Base-by-base conservation (phyloP, 352 stramenopile species). In the Phytophthora aleatoria region DNA sequence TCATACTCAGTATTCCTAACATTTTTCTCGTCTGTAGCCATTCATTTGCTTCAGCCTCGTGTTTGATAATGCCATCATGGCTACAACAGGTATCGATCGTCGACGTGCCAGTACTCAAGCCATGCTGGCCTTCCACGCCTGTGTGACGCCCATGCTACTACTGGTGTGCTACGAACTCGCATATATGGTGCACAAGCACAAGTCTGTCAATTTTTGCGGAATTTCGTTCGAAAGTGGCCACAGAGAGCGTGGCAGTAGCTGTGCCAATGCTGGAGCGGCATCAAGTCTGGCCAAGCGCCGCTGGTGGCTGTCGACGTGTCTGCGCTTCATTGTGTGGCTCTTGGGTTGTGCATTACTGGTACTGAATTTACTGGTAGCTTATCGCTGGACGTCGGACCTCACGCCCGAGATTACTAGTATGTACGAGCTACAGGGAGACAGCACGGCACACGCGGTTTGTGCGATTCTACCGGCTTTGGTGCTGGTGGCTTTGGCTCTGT, bases 111-210 rank as follows among this genome's bases (percentile, higher is more conserved):
- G 70, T 47, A 85, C 85, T 26, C 76, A 90, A 53, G 76, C 77
- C 41, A 93, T 95, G 86, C 64, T 95, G 6, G 86, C 81, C 13
- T 91, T 95, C 62, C 86, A 93, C 61, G 74, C 86, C 38, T 93
- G 84, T 59, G 79, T 96, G 44, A 90, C 87, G 33, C 90, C 90
- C 0, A 82, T 96, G 70, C 74, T 96, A 45, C 67, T 97, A 44
- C 71, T 97, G 16, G 83, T 94, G 3, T 94, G 87, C 73, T 97
- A 96, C 61, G 90, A 97, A 69, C 71, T 96, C 63, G 87, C 87
- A 11, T 97, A 97, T 73, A 55, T 91, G 38, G 90, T 97, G 43
- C 90, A 97, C 73, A 96, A 96, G 72, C 84, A 94, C 51, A 94
- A 94, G 52, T 90, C 79, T 20, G 87, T 97, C 55, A 94, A 95